Evolutionary conservation across 2,329 filamentous ascomycete genomes (phyloP).

Genomic region (Xylaria sp.): DNA sequence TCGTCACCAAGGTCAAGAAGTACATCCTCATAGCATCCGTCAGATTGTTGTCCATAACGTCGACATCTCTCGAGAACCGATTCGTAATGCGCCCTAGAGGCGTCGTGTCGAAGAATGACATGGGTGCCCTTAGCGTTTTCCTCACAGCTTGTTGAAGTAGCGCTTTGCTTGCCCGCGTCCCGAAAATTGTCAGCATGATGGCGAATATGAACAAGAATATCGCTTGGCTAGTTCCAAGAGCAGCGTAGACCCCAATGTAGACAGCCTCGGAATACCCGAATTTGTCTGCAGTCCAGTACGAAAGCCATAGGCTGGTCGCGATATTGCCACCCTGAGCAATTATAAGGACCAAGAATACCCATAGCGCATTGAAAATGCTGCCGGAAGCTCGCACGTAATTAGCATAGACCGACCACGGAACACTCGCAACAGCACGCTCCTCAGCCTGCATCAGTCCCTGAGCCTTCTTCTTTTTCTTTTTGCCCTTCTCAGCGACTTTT

Average conservation of each 20-base stretch:
- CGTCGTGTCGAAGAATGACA: constrained; percentile 97
- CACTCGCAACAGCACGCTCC: constrained; percentile 77
- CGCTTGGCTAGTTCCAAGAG: constrained; percentile 76
- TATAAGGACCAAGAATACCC: constrained; percentile 72
- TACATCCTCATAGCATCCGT: constrained; percentile 94
- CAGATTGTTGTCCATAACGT: constrained; percentile 95
- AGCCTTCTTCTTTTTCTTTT: constrained; percentile 68
- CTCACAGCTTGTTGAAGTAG: constrained; percentile 86
- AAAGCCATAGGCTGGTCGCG: constrained; percentile 89
- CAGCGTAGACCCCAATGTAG: constrained; percentile 80
- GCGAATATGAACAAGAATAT: constrained; percentile 84
- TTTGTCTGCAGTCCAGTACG: constrained; percentile 89
- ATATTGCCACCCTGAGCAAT: constrained; percentile 87
- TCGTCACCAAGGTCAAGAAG: constrained; percentile 84
- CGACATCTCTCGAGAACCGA: constrained; percentile 93
- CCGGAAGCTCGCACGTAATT: constrained; percentile 83
- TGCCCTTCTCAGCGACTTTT: constrained; percentile 60
- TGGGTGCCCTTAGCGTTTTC: constrained; percentile 76
- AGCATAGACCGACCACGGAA: constrained; percentile 82
- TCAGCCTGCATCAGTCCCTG: constrained; percentile 75
- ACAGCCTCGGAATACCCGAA: constrained; percentile 73
- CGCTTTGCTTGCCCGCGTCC: constrained; percentile 82
- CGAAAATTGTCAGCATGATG: constrained; percentile 78
- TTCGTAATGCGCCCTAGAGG: constrained; percentile 96
- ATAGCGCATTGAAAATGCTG: constrained; percentile 72